Percentiles rank a stretch among this genome's conserved stretches.
Conservation (phyloP, 306 rosid species). For the Cicer arietinum region DNA sequence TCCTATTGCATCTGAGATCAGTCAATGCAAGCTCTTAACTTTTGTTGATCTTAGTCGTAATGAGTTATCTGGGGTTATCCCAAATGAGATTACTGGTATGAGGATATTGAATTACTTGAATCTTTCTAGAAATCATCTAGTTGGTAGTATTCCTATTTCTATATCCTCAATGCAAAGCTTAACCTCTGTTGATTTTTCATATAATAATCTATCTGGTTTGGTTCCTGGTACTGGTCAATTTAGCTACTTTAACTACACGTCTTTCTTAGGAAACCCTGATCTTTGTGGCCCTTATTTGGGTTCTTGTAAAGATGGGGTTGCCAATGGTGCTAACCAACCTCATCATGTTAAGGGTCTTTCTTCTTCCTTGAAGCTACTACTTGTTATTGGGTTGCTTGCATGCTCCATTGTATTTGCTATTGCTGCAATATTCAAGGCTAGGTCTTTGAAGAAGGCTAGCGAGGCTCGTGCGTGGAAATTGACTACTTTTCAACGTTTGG, state of each 20-base stretch:
- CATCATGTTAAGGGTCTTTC: slow-evolving; percentile 78
- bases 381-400: slow-evolving; percentile 78
- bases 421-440: slow-evolving; percentile 81
- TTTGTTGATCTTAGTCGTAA: slow-evolving; percentile 89
- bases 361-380: slow-evolving; percentile 75
- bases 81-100: slow-evolving; percentile 81
- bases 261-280: slow-evolving; percentile 78
- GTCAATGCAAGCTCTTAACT: slow-evolving; percentile 82
- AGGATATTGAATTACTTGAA: slow-evolving; percentile 86
- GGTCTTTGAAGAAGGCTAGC: slow-evolving; percentile 84
- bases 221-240: slow-evolving; percentile 97
- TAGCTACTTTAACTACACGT: slow-evolving; percentile 93
- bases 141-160: slow-evolving; percentile 78
- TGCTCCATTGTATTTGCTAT: slow-evolving; percentile 80
- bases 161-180: slow-evolving; percentile 90
- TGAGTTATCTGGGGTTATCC: slow-evolving; percentile 77
- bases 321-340: slow-evolving; percentile 53
- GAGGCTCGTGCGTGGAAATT: slow-evolving; percentile 86
- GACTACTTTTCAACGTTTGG: slow-evolving; percentile 92
- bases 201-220: slow-evolving; percentile 93
- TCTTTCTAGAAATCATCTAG: slow-evolving; percentile 79
- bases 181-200: slow-evolving; percentile 92
- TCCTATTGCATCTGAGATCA: slow-evolving; percentile 64
- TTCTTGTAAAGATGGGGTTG: slow-evolving; percentile 82
- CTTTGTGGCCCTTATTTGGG: slow-evolving; percentile 94